Conservation (phyloP, 495 filamentous ascomycete species). For the Talaromyces ruber region DNA sequence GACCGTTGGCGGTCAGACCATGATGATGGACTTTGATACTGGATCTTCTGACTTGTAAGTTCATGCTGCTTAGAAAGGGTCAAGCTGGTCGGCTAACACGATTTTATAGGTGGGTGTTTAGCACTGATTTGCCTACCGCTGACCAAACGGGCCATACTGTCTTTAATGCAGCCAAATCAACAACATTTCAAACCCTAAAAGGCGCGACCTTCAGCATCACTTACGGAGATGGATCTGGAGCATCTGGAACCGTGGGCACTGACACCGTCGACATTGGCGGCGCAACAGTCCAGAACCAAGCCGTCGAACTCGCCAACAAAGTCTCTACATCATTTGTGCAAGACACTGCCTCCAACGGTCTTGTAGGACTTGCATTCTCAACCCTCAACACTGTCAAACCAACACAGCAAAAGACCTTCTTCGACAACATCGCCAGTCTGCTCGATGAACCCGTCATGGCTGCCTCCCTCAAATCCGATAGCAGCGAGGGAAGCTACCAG, state of each 20-base stretch:
- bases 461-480: slow-evolving; percentile 51
- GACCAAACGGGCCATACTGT: slow-evolving; percentile 43
- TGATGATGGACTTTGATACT: slow-evolving; percentile 76
- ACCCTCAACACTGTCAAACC: slow-evolving; percentile 66
- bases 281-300: slow-evolving; percentile 55
- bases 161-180: slow-evolving; percentile 55
- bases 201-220: slow-evolving; percentile 53
- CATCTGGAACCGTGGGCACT: slow-evolving; percentile 57
- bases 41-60: slow-evolving; percentile 76
- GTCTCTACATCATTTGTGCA: slow-evolving; percentile 57
- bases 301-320: slow-evolving; percentile 58
- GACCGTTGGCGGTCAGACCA: slow-evolving; percentile 60
- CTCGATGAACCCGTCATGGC: slow-evolving; percentile 67
- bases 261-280: slow-evolving; percentile 71
- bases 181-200: slow-evolving; percentile 37
- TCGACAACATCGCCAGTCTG: slow-evolving; percentile 58
- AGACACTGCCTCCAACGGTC: slow-evolving; percentile 56
- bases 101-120: slow-evolving; percentile 62
- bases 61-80: slow-evolving; percentile 15
- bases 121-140: slow-evolving; percentile 43
- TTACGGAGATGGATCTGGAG: slow-evolving; percentile 68
- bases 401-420: slow-evolving; percentile 65
- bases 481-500: slow-evolving; percentile 59
- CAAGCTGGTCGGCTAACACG: neutral
- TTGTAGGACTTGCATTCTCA: slow-evolving; percentile 71